Conservation (phyloP, 2,329 filamentous ascomycete genomes). For the Tolypocladium endophyticum region DNA sequence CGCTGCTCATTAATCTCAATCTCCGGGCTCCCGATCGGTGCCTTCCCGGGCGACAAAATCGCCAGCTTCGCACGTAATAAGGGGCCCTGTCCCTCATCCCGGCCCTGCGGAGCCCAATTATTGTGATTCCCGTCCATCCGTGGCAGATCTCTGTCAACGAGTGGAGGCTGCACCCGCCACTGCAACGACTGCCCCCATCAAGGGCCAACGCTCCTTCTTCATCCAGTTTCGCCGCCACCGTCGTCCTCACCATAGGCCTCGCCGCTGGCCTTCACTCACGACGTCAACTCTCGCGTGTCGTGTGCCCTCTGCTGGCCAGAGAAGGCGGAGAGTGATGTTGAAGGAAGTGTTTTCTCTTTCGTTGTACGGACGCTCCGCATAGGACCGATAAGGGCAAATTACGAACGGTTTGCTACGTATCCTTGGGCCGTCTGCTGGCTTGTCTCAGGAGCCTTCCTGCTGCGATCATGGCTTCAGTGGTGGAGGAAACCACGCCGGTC, state of each 20-base stretch:
- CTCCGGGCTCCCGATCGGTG: conserved; percentile 1
- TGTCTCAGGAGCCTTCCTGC: conserved; percentile 26
- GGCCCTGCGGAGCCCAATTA: background rate
- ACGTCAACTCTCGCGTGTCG: background rate
- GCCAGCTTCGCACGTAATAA: background rate
- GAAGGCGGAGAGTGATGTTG: conserved; percentile 14
- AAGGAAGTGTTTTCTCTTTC: conserved; percentile 9
- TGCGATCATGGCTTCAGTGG: conserved; percentile 27
- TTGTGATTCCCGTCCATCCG: background rate
- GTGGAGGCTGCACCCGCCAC: background rate
- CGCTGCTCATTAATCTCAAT: conserved; percentile 1
- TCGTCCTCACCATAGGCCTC: background rate
- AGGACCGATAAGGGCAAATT: background rate
- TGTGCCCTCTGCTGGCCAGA: conserved; percentile 16
- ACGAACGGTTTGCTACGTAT: conserved; percentile 1
- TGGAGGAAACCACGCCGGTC: conserved; percentile 16
- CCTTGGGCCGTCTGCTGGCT: conserved; percentile 5
- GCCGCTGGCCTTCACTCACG: background rate
- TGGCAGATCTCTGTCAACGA: background rate
- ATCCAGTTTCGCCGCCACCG: background rate
- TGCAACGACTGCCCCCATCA: background rate
- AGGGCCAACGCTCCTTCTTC: background rate
- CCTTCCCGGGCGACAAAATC: background rate
- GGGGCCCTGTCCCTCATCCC: background rate
- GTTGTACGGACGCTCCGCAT: conserved; percentile 11